Evolutionary conservation across 2,329 filamentous ascomycete species (phyloP).

Genomic region (Catunica adiposa): DNA sequence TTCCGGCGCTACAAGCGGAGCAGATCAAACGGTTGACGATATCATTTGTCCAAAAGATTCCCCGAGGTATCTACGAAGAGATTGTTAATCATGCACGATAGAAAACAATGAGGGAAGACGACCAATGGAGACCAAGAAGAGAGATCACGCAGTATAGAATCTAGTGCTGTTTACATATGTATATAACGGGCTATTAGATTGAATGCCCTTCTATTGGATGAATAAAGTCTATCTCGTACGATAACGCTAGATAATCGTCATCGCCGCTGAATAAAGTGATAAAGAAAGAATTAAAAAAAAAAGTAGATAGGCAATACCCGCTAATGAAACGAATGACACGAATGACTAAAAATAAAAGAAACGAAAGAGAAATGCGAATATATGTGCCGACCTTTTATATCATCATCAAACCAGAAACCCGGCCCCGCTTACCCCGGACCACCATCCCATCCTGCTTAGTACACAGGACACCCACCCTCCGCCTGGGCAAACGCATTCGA

Average conservation of each 20-base stretch:
- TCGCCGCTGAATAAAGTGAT: no score
- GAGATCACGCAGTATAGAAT: neutral
- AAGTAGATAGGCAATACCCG: no score
- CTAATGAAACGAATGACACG: no score
- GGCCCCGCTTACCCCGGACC: neutral
- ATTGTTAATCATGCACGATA: slow-evolving; percentile 75
- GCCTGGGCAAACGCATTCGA: slow-evolving; percentile 56
- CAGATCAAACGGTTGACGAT: slow-evolving; percentile 74
- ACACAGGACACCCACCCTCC: slow-evolving; percentile 39
- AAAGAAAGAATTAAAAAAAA: no score
- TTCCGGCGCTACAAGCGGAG: slow-evolving; percentile 68
- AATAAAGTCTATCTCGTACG: no score
- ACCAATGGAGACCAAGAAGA: no score
- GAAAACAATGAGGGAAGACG: no score
- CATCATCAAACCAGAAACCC: neutral
- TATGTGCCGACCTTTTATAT: neutral
- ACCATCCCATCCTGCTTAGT: slow-evolving; percentile 20
- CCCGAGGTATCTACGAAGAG: slow-evolving; percentile 76
- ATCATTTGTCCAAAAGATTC: slow-evolving; percentile 75
- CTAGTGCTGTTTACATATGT: neutral
- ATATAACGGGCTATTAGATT: neutral
- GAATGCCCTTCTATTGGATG: no score
- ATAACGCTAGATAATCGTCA: no score
- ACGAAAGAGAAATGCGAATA: neutral
- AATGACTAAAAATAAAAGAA: neutral